These are phyloP conservation scores for Jaapia argillacea DNA, from an alignment of 768 basidiomycete genomes.

Conservation along the genomic window DNA sequence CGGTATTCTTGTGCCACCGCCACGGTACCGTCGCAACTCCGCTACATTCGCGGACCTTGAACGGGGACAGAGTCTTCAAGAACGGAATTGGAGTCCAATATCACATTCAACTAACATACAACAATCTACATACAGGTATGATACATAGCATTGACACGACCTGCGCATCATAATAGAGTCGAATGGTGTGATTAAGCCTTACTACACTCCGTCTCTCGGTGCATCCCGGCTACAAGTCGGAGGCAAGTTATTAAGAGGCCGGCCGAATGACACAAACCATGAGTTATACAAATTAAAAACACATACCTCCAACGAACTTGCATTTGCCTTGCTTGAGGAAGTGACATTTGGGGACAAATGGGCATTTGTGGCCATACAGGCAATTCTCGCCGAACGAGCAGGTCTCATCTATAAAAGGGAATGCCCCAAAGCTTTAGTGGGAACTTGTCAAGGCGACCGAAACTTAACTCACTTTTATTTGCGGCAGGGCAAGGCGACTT, in stretches of 20 bases:
- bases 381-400: slow-evolving; percentile 55
- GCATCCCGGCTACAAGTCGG: slow-evolving; percentile 38
- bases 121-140: not conserved
- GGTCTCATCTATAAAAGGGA: slow-evolving; percentile 30
- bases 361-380: slow-evolving; percentile 19
- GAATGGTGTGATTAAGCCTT: too few species aligned
- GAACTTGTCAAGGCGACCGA: slow-evolving; percentile 2
- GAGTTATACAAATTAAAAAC: slow-evolving; percentile 7
- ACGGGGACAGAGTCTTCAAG: too few species aligned
- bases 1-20: too few species aligned
- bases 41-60: too few species aligned
- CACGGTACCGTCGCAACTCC: too few species aligned
- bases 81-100: too few species aligned
- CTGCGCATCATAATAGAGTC: not conserved
- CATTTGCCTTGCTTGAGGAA: slow-evolving; percentile 45
- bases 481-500: slow-evolving; percentile 50
- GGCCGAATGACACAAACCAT: not conserved
- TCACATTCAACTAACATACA: not conserved
- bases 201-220: too few species aligned
- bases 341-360: slow-evolving; percentile 36
- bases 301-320: slow-evolving; percentile 52
- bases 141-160: slow-evolving; percentile 1
- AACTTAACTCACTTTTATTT: slow-evolving; percentile 48
- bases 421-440: not conserved
- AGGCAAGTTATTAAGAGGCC: too few species aligned